Percentiles rank a stretch among this genome's conserved stretches.
phyloP scores from a whole-genome alignment of 176 grass and related monocot species.

The Phragmites australis region DNA sequence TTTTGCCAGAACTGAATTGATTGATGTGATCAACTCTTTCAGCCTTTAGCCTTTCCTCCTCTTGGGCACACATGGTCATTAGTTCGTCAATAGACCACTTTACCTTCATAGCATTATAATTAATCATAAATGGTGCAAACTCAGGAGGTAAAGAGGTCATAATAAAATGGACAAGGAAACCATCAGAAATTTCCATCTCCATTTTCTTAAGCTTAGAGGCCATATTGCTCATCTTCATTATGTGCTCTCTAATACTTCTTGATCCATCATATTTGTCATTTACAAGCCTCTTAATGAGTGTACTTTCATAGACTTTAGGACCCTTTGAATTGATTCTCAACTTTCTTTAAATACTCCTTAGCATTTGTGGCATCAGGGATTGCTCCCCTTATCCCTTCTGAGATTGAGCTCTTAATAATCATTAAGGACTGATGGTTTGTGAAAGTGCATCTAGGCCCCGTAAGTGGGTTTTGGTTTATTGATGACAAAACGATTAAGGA shows the following conservation, averaged over 20 bases:
- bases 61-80: neutral
- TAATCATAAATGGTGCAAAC: neutral
- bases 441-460: no score
- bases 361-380: neutral
- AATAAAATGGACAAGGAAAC: neutral
- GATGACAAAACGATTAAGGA: no score
- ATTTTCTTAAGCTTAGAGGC: neutral
- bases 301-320: neutral
- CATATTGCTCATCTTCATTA: neutral
- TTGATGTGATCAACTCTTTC: neutral
- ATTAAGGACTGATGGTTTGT: neutral
- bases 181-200: neutral
- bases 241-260: neutral
- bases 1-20: no score
- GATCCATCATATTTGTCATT: neutral
- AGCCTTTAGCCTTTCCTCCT: neutral
- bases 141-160: neutral
- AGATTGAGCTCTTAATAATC: neutral
- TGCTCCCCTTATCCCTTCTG: neutral
- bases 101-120: neutral
- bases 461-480: no score
- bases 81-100: neutral
- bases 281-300: neutral
- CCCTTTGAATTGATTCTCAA: neutral
- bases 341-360: neutral